These are phyloP conservation scores for Penicillium sp. DNA, from an alignment of 2,329 filamentous ascomycete genomes.

Conservation along the genomic window DNA sequence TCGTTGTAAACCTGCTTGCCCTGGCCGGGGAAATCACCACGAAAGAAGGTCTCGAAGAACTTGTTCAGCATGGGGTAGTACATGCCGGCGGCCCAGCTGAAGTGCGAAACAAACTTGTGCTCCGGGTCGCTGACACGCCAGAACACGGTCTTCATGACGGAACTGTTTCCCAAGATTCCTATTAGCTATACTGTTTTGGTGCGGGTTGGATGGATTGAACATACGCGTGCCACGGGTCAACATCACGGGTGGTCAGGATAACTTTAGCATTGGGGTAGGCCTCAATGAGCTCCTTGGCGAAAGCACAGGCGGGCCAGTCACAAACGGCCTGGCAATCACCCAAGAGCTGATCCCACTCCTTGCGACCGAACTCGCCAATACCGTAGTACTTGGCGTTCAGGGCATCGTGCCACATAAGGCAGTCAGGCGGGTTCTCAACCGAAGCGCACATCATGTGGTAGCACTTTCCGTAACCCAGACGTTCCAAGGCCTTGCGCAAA, in stretches of 20 bases:
- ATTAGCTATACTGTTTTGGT: not conserved
- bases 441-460: conserved; percentile 74
- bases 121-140: conserved; percentile 67
- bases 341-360: conserved; percentile 69
- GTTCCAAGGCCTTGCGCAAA: conserved; percentile 64
- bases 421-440: conserved; percentile 67
- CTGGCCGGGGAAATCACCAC: conserved; percentile 64
- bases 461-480: conserved; percentile 66
- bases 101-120: conserved; percentile 54
- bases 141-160: conserved; percentile 66
- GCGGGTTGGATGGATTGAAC: conserved; percentile 9
- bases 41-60: conserved; percentile 68
- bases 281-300: conserved; percentile 68
- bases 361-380: conserved; percentile 61
- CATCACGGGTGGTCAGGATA: conserved; percentile 65
- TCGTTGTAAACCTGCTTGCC: conserved; percentile 63
- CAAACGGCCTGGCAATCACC: conserved; percentile 66
- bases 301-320: conserved; percentile 67
- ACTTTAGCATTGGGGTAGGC: conserved; percentile 73
- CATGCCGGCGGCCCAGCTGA: conserved; percentile 65
- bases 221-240: conserved; percentile 62
- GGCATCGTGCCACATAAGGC: conserved; percentile 69
- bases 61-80: conserved; percentile 70
- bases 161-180: conserved; percentile 30
- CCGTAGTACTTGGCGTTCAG: conserved; percentile 63